These are phyloP conservation scores for Kurtzmaniella natalensis DNA, from an alignment of 1,139 yeast genomes.

Conservation along the genomic window DNA sequence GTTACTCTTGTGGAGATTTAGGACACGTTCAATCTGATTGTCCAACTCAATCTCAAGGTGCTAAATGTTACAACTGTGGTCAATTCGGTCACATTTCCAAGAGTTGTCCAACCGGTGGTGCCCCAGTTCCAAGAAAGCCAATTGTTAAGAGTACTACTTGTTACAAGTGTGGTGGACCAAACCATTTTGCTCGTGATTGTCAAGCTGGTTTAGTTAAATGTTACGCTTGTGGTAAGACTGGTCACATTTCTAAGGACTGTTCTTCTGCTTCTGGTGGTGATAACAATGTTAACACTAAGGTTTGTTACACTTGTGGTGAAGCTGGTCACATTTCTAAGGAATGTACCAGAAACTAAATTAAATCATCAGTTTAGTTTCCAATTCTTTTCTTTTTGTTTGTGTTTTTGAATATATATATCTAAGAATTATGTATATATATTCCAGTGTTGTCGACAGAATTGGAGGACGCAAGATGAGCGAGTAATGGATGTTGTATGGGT, in stretches of 20 bases:
- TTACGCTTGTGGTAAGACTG: conserved; percentile 87
- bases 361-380: not conserved
- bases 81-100: conserved; percentile 81
- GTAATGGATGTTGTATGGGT: conserved; percentile 8
- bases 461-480: conserved; percentile 4
- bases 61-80: conserved; percentile 56
- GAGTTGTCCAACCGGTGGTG: conserved; percentile 51
- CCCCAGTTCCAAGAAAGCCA: conserved; percentile 16
- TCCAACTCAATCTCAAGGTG: conserved; percentile 47
- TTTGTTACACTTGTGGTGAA: conserved; percentile 43
- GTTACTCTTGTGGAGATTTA: conserved; percentile 79
- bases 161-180: conserved; percentile 91
- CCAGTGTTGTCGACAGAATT: too few species aligned
- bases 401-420: too few species aligned
- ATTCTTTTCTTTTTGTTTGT: not conserved
- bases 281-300: conserved; percentile 35
- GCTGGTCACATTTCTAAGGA: conserved; percentile 35
- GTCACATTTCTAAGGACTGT: conserved; percentile 88
- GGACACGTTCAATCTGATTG: conserved; percentile 72
- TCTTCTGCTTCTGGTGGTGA: conserved; percentile 42
- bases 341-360: conserved; percentile 16
- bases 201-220: conserved; percentile 74
- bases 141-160: conserved; percentile 54
- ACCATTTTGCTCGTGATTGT: conserved; percentile 90
- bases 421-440: too few species aligned